Conservation (phyloP, 1,284 basidiomycete genomes). For the Cryptococcus jaspeensis region DNA sequence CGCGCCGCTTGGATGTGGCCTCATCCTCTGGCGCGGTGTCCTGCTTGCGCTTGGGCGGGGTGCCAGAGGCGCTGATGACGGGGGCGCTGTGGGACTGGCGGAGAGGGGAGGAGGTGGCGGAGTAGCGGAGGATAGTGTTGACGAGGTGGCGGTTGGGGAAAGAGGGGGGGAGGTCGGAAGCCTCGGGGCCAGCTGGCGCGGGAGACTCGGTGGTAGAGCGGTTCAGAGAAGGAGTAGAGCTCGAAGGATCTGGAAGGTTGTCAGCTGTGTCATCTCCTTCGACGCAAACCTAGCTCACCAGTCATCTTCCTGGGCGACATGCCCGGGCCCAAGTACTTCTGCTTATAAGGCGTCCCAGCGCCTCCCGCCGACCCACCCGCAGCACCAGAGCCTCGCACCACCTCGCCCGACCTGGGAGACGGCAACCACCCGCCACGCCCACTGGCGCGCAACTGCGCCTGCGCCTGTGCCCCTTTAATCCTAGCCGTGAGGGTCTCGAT, state of each 20-base stretch:
- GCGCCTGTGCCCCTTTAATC: background rate
- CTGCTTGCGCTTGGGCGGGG: slow-evolving; percentile 12
- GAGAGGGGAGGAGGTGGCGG: background rate
- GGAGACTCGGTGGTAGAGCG: background rate
- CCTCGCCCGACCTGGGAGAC: slow-evolving; percentile 15
- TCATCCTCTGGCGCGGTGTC: background rate
- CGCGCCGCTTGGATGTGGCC: slow-evolving; percentile 6
- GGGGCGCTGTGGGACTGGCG: background rate
- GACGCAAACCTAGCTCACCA: background rate
- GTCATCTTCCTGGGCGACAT: slow-evolving; percentile 36
- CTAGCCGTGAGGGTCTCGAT: slow-evolving; percentile 32
- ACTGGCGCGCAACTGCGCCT: background rate
- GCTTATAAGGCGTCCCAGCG: slow-evolving; percentile 9
- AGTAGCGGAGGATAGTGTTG: slow-evolving; percentile 3
- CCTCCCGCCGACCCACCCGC: background rate
- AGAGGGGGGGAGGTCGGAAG: slow-evolving; percentile 1
- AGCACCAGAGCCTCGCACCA: background rate
- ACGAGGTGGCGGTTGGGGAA: slow-evolving; percentile 7
- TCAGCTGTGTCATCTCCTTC: too few species aligned
- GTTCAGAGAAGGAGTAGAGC: too few species aligned
- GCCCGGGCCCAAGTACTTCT: slow-evolving; percentile 40
- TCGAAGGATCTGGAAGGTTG: too few species aligned
- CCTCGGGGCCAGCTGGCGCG: background rate
- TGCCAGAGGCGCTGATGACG: background rate
- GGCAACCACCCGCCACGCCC: slow-evolving; percentile 9